Base-by-base conservation (phyloP, 176 grass and related monocot species). In the Bromus sterilis region DNA sequence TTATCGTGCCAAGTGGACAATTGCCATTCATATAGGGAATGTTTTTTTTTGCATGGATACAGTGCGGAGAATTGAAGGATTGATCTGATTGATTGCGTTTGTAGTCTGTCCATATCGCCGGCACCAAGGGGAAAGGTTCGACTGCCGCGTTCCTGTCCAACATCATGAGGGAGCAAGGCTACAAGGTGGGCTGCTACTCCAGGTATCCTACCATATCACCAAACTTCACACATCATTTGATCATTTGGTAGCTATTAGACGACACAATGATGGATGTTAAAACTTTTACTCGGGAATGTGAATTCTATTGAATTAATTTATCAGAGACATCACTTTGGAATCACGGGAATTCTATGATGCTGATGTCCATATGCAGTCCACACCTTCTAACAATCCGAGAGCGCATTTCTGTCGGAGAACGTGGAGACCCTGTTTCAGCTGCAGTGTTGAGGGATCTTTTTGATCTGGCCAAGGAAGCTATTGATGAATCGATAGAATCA, bases 121-220 rank as follows among this genome's bases (percentile, higher is more conserved):
- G 96, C 42, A 98, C 96, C 48, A 98, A 98, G 80, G 93, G 96
- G 65, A 98, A 98, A 93, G 96, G 96, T 40, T 98, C 96, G 5
- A 85, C 89, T 7, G 88, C 90, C 48, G 78, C 96, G 26, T 95
- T 95, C 72, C 69, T 95, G 18, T 93, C 88, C 48, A 98, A 49
- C 80, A 95, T 98, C 78, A 89, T 98, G 86, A 88, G 90, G 56
- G 88, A 89, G 60, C 86, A 93, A 89, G 95, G 95, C 15, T 98
- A 95, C 60, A 81, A 74, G 18, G 92, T 98, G 55, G 95, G 95
- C 11, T 89, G 90, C 82, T 98, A 95, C 83, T 91, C 88, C 65
- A 98, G 92, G 95, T 97, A 88, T 9, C 63, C 20, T 23, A 76
- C 4, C 3, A 8, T 13, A 29, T 51, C 56, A 18, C 39, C 62